Evolutionary conservation across 345 rosid species (phyloP).

Genomic region (Rhodomyrtus tomentosa): DNA sequence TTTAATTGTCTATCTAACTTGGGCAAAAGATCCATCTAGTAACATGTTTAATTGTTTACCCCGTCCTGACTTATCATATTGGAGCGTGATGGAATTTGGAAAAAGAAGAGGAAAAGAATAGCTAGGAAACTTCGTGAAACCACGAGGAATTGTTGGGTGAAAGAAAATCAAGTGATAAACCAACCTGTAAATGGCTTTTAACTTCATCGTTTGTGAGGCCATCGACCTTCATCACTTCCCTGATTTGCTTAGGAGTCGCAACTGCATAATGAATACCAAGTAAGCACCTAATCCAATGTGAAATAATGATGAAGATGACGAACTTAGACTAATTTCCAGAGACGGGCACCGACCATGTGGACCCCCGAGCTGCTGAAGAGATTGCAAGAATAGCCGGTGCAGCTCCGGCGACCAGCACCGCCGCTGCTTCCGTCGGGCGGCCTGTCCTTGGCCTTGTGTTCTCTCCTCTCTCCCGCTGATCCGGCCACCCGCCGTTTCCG

Average conservation of each 20-base stretch:
- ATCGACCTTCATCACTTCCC: slow-evolving; percentile 44
- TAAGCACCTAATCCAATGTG: neutral
- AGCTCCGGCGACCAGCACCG: slow-evolving; percentile 17
- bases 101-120: neutral
- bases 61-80: neutral
- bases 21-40: neutral
- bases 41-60: neutral
- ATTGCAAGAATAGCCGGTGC: slow-evolving; percentile 5
- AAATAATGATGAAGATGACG: neutral
- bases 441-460: neutral
- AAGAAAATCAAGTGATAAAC: neutral
- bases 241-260: slow-evolving; percentile 49
- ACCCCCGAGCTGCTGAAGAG: slow-evolving; percentile 14
- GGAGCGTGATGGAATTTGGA: neutral
- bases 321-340: neutral
- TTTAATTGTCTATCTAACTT: neutral
- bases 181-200: slow-evolving; percentile 50
- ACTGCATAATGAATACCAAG: slow-evolving; percentile 8
- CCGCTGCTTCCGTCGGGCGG: slow-evolving; percentile 7
- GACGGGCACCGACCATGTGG: neutral
- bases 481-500: neutral
- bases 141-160: too few species aligned
- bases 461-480: neutral
- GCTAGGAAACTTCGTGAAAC: too few species aligned
- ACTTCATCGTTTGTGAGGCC: slow-evolving; percentile 47